phyloP scores from a whole-genome alignment of 2,329 filamentous ascomycete species.

The Zymoseptoria brevis region DNA sequence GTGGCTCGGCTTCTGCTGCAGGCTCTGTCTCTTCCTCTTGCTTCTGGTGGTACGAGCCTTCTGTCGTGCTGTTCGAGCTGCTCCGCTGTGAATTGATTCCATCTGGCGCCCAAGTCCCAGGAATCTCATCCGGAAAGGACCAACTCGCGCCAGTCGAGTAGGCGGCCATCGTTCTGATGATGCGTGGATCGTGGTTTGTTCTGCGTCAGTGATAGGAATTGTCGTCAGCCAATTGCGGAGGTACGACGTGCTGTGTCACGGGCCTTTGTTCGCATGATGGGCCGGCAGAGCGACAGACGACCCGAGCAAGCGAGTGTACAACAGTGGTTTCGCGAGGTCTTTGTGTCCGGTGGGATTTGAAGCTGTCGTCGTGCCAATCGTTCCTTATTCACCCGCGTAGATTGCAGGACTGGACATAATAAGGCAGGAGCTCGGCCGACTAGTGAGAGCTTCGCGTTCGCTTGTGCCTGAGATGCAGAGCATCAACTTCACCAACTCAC shows the following conservation, averaged over 20 bases:
- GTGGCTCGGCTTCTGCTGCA: conserved; percentile 11
- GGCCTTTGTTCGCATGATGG: conserved; percentile 3
- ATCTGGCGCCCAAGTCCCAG: conserved; percentile 24
- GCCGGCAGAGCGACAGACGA: not conserved
- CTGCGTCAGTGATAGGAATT: conserved; percentile 2
- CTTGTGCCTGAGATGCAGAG: not conserved
- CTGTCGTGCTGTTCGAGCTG: not conserved
- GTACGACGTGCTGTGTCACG: not conserved
- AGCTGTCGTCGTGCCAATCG: too few species aligned
- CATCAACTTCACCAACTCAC: not conserved
- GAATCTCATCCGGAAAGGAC: conserved; percentile 41
- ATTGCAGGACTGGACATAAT: too few species aligned
- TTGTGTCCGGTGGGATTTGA: not conserved
- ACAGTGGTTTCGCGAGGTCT: not conserved
- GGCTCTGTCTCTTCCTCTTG: conserved; percentile 3
- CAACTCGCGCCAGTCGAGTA: conserved; percentile 35
- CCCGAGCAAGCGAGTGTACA: not conserved
- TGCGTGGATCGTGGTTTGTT: not conserved
- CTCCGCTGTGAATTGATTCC: conserved; percentile 1
- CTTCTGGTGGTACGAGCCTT: not conserved
- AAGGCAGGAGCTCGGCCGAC: too few species aligned
- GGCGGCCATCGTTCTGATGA: conserved; percentile 32
- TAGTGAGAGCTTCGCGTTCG: not conserved
- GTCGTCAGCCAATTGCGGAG: not conserved
- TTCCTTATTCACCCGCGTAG: too few species aligned